Evolutionary conservation across 371 early-diverging fungal species (phyloP), one percentile per base, ranked within the genome.

Genomic region (Rhizopus arrhizus): DNA sequence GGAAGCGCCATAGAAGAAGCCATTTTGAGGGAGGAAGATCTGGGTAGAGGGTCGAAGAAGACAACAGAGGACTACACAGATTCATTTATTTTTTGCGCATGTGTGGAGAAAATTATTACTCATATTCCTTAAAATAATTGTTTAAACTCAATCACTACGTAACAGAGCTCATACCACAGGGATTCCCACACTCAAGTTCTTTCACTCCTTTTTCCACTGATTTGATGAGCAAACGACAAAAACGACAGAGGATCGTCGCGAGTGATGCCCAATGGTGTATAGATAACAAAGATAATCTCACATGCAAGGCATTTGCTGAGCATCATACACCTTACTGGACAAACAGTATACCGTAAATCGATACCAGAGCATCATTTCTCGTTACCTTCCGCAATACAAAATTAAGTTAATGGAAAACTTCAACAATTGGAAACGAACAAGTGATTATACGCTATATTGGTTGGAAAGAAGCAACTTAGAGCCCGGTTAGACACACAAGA

Each of bases 281-380:
- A 46, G 47, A 56, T 56, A 45, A 47, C 36, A 56, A 56, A 22
- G 56, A 47, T 34, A 56, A 35, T 35, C 56, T 56, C 47, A 56
- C 56, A 56, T 46, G 56, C 56, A 56, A 56, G 56, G 36, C 47
- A 46, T 46, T 46, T 56, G 56, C 56, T 56, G 47, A 56, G 47
- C 47, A 47, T 47, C 47, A 56, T 56, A n/a, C n/a, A 56, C 12
- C 46, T 47, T 56, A 56, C 47, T 56, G 34, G n/a, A 34, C 51
- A 56, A 51, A 46, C 36, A 56, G 36, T 56, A 56, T 56, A 36
- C 56, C 56, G 35, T 60, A 52, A 46, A 52, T 60, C 53, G 53
- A 53, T 60, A 60, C 53, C 46, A 60, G 53, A 46, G 47, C 47
- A 60, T 60, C 47, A 53, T 53, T 53, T 53, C 54, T 60, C 36